Percentiles rank a stretch among this genome's conserved stretches.
phyloP scores from a whole-genome alignment of 352 stramenopile species.

The Globisporangium sylvaticum region DNA sequence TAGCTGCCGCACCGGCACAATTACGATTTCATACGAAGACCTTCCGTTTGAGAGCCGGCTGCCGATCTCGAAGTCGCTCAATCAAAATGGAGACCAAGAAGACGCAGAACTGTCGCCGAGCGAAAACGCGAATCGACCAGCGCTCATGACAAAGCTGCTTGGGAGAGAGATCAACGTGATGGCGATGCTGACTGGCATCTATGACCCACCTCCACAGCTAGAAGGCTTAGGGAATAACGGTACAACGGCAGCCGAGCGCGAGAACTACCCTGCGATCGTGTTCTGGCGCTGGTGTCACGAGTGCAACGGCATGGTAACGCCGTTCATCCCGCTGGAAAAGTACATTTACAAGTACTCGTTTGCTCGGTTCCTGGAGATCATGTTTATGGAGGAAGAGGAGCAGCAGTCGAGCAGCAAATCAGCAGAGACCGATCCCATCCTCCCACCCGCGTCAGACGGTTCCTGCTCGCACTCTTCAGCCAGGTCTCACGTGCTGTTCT shows the following conservation, averaged over 20 bases:
- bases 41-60: constrained; percentile 56
- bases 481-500: constrained; percentile 74
- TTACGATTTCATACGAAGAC: constrained; percentile 83
- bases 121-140: constrained; percentile 17
- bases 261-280: constrained; percentile 74
- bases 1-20: constrained; percentile 60
- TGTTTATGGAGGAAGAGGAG: constrained; percentile 83
- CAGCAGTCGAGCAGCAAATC: constrained; percentile 26
- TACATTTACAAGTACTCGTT: constrained; percentile 97
- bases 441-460: constrained; percentile 10
- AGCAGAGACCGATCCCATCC: not conserved
- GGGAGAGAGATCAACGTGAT: constrained; percentile 46
- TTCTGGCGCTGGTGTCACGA: constrained; percentile 97
- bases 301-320: constrained; percentile 91
- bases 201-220: constrained; percentile 24
- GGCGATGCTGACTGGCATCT: constrained; percentile 33
- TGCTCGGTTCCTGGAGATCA: constrained; percentile 96
- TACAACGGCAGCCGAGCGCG: constrained; percentile 21
- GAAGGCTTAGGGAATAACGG: not conserved
- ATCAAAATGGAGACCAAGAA: constrained; percentile 27
- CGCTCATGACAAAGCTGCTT: constrained; percentile 18
- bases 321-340: constrained; percentile 84
- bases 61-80: constrained; percentile 29
- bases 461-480: constrained; percentile 46
- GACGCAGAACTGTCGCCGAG: constrained; percentile 16